Conservation (phyloP, 108 stramenopile species). For the Cyclostephanos invisitatus region DNA sequence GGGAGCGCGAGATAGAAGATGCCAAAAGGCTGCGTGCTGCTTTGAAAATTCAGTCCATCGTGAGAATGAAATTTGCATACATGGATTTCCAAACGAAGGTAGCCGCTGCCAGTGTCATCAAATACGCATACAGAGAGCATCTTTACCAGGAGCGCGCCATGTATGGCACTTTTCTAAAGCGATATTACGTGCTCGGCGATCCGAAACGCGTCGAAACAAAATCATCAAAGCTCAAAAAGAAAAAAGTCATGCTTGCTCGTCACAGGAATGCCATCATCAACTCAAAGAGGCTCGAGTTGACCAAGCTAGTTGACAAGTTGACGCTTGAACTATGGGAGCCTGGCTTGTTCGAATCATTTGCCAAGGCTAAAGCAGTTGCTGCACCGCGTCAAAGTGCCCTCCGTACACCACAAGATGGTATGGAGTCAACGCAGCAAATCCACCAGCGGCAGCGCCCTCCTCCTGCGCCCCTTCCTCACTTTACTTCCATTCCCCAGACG, state of each 20-base stretch:
- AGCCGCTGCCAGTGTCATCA: slow-evolving; percentile 33
- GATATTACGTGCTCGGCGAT: slow-evolving; percentile 51
- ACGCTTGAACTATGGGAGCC: slow-evolving; percentile 40
- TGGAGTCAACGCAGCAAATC: background rate
- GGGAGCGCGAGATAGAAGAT: slow-evolving; percentile 17
- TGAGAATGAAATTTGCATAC: slow-evolving; percentile 51
- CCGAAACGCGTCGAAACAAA: slow-evolving; percentile 14
- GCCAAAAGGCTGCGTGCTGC: slow-evolving; percentile 41
- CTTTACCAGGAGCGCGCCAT: slow-evolving; percentile 37
- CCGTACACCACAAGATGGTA: slow-evolving; percentile 2
- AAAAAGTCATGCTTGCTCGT: slow-evolving; percentile 47
- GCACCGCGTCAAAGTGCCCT: background rate
- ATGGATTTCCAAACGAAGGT: slow-evolving; percentile 15
- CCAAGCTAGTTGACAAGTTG: slow-evolving; percentile 40
- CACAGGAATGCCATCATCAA: slow-evolving; percentile 54
- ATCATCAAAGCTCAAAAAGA: slow-evolving; percentile 31
- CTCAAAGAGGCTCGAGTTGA: slow-evolving; percentile 40
- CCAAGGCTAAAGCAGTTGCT: slow-evolving; percentile 9
- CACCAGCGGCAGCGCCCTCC: slow-evolving; percentile 10
- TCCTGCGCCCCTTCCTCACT: slow-evolving; percentile 8
- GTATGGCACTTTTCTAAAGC: slow-evolving; percentile 51
- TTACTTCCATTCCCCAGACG: slow-evolving; percentile 40
- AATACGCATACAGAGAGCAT: slow-evolving; percentile 42
- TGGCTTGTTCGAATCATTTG: slow-evolving; percentile 43
- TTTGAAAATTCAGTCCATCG: slow-evolving; percentile 65